Evolutionary conservation across 768 basidiomycete species (phyloP), one percentile per base, ranked within the genome.

Genomic region (Clitopilus passeckerianus): DNA sequence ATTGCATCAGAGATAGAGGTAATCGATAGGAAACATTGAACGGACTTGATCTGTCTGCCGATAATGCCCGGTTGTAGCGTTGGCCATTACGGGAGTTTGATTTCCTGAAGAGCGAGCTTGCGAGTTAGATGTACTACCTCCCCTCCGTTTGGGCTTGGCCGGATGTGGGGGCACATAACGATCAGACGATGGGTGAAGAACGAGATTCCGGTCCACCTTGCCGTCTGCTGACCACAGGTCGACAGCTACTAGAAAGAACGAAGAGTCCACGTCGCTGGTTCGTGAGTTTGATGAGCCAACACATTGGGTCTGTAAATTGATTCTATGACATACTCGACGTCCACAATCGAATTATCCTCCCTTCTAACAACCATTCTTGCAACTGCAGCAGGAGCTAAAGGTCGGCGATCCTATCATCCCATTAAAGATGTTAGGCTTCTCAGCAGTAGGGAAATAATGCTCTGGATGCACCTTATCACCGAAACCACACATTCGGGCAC

Each of bases 401-500:
- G 94, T 56, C 95, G 81, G 62, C 95, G 88, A 81, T 98, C 95
- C 91, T 95, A 71, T 63, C 59, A 62, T 60, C 44, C 41, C 53
- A 63, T 58, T 60, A 55, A 20, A 53, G 50, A 52, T 35, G 27
- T 50, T 50, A 57, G 63, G 57, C 37, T 53, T 60, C 54, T 24
- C 33, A 55, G 54, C 9, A 15, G 14, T 18, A n/a, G 27, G 27
- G 30, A 63, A 57, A 57, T 64, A 61, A 65, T 63, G 58, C 54
- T 54, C 22, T 56, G 37, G 57, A 64, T 68, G 60, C 65, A 93
- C 94, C 80, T 95, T 96, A 79, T 97, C 93, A 50, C 95, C 95
- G 72, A 96, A 95, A 10, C 95, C 95, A 71, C 95, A 96, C 88
- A 95, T 95, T 63, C 95, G 85, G 54, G 95, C 95, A 44, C 95